Evolutionary conservation across 768 basidiomycete genomes (phyloP).

Genomic region (Tricholoma flavovirens): DNA sequence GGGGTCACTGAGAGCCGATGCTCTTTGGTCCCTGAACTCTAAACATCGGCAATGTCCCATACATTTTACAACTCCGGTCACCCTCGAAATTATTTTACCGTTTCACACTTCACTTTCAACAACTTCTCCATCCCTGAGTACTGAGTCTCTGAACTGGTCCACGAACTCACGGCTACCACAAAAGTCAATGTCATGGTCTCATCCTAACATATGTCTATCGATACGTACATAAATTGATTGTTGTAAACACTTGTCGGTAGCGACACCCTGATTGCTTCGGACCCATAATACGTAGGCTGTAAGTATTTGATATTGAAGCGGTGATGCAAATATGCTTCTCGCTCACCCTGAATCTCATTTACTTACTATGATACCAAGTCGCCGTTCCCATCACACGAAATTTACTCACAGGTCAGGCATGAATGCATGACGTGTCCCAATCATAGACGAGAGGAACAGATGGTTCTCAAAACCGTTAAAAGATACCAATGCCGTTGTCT

Average conservation of each 20-base stretch:
- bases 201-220: no score
- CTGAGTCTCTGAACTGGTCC: no score
- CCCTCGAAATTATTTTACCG: slow-evolving; percentile 28
- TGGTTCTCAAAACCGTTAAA: neutral
- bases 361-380: neutral
- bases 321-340: neutral
- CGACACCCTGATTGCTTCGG: neutral
- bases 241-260: no score
- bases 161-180: no score
- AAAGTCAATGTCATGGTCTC: no score
- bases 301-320: neutral
- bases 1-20: slow-evolving; percentile 36
- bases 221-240: no score
- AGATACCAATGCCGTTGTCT: neutral
- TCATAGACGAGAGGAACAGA: neutral
- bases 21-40: slow-evolving; percentile 41
- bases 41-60: slow-evolving; percentile 44
- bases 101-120: slow-evolving; percentile 12
- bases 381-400: neutral
- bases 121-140: no score
- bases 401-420: neutral
- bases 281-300: no score
- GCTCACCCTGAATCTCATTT: neutral
- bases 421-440: no score
- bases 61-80: slow-evolving; percentile 46